Conservation (phyloP, 2,329 filamentous ascomycete species). For the Curvularia verruculosa region DNA sequence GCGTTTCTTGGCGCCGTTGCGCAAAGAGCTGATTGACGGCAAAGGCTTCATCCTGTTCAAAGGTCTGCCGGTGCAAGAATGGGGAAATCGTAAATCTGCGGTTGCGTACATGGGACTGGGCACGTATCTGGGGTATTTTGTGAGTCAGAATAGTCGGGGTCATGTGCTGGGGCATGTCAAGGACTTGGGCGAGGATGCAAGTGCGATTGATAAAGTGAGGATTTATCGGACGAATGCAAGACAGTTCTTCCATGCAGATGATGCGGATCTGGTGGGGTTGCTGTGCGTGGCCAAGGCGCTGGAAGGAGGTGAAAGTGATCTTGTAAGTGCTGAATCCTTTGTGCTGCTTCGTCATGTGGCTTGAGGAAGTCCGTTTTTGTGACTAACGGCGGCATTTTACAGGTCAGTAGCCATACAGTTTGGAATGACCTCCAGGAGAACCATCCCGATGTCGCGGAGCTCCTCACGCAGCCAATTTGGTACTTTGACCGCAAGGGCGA, state of each 20-base stretch:
- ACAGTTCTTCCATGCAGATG: slow-evolving; percentile 87
- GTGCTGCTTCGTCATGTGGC: not conserved
- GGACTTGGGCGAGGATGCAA: slow-evolving; percentile 81
- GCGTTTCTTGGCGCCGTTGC: slow-evolving; percentile 60
- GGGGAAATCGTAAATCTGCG: slow-evolving; percentile 80
- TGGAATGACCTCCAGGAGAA: slow-evolving; percentile 80
- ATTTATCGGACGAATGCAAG: slow-evolving; percentile 88
- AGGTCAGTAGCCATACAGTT: slow-evolving; percentile 70
- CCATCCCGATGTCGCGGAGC: slow-evolving; percentile 77
- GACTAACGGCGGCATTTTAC: not conserved
- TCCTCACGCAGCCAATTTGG: slow-evolving; percentile 79
- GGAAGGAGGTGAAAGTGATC: slow-evolving; percentile 83
- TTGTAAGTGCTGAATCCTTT: slow-evolving; percentile 55
- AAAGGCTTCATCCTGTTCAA: slow-evolving; percentile 93
- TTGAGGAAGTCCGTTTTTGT: too few relatives aligned
- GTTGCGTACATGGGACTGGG: slow-evolving; percentile 78
- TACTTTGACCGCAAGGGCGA: slow-evolving; percentile 94
- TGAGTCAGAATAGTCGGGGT: slow-evolving; percentile 82
- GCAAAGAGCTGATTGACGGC: slow-evolving; percentile 74
- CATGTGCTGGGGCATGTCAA: slow-evolving; percentile 91
- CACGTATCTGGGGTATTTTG: slow-evolving; percentile 84
- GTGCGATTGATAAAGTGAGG: slow-evolving; percentile 82
- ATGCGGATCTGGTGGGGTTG: slow-evolving; percentile 81
- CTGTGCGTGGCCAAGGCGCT: slow-evolving; percentile 79
- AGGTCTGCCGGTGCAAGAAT: slow-evolving; percentile 75